Evolutionary conservation across 805 yeast species (phyloP), one percentile per base, ranked within the genome.

Genomic region (Kodamaea laetipori): DNA sequence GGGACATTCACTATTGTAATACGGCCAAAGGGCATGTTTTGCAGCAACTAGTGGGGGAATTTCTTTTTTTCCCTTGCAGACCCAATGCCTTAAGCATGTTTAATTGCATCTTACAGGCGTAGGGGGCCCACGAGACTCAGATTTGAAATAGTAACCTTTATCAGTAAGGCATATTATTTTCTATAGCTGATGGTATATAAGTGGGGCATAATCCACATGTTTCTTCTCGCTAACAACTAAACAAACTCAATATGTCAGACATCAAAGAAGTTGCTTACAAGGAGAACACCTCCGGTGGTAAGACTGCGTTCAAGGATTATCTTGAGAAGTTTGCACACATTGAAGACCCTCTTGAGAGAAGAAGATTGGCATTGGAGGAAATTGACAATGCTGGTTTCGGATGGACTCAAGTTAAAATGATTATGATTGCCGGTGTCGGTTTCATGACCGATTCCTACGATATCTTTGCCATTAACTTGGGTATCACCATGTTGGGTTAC

Each of bases 381-480:
- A 86, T 86, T 51, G 95, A 86, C 66, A 81, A 83, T 53, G 86
- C 89, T 43, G 66, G 74, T 0, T 86, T 86, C 54, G 87, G 90
- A 46, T 83, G 90, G 94, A 83, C 86, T 58, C 94, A 86, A 58
- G 66, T 86, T 42, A 80, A 88, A 67, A 86, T 89, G 73, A 85
- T 87, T 56, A 62, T 79, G 66, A 89, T 87, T 61, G 95, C 96
- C 67, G 72, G 97, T 74, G 94, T 89, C 52, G 97, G 97, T 64
- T 89, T 89, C 80, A 66, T 90, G 68, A 89, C 96, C 21, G 97
- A 89, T 69, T 81, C 96, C 44, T 89, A 90, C 67, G 96, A 90
- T 74, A 86, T 90, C 54, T 90, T 89, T 58, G 90, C 96, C 53
- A 89, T 89, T 56, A 86, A 85, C 67, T 71, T 89, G 71, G 92